Base-by-base conservation (phyloP, 345 rosid species). In the Crucihimalaya himalaica region DNA sequence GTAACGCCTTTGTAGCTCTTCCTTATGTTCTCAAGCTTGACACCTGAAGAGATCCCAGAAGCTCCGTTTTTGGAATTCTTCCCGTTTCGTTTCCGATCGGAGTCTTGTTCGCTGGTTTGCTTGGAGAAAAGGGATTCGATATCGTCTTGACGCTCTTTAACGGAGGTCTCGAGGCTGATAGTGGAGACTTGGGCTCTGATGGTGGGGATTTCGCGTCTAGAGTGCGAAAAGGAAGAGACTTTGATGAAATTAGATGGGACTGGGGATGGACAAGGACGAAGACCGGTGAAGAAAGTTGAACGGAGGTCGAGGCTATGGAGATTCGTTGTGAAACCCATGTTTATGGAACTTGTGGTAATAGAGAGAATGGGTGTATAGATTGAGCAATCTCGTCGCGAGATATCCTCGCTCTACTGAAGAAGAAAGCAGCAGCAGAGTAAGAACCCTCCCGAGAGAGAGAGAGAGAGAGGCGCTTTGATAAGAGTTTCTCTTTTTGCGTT, bases 1-100 rank as follows among this genome's bases (percentile, higher is more conserved):
- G 97, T 87, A 2, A 86, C 92, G 2, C 97, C 97, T 70, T 94
- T 87, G 45, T 88, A 94, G 60, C 79, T 87, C 83, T 94, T 91
- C 78, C 87, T 83, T 20, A 94, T 82, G 68, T 84, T 91, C 67
- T 94, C 97, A 2, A 94, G 86, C 87, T 85, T 94, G 3, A 87
- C 86, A 14, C 98, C 98, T 0, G 98, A 94, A 0, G 98, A 85
- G 28, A 94, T 65, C n/a, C 87, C 79, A 21, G 98, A 93, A 34
- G 96, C 92, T 0, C 96, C 96, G 0, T 43, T 34, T 50, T 70
- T 77, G 1, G 89, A 81, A 4, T 68, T 79, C 68, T 67, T 86
- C 4, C 76, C 85, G 21, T 54, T 25, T 13, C 85, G 81, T 19
- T 74, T 86, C 25, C 63, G 75, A 51, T 72, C 80, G 67, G 78